Conservation (phyloP, 352 stramenopile genomes). For the Globisporangium apiculatum region DNA sequence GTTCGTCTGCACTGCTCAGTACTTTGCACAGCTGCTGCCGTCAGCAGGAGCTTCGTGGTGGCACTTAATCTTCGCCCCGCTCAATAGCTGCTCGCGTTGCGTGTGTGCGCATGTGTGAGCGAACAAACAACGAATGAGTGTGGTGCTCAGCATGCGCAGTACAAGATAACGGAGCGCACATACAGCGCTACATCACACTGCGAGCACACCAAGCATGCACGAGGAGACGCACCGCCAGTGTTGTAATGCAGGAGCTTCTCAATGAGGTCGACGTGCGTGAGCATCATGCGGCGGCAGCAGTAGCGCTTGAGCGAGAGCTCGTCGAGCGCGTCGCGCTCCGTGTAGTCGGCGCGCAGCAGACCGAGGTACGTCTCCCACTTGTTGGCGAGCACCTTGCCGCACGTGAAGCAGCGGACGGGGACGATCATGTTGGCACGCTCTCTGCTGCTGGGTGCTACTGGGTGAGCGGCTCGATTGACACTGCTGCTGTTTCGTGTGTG, state of each 20-base stretch:
- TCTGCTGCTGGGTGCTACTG: background rate
- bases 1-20: background rate
- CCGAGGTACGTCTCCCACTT: conserved; percentile 99
- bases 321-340: conserved; percentile 96
- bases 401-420: conserved; percentile 99
- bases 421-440: conserved; percentile 91
- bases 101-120: background rate
- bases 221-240: conserved; percentile 66
- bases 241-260: conserved; percentile 99
- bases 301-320: conserved; percentile 98
- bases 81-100: conserved; percentile 55
- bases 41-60: background rate
- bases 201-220: background rate
- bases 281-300: conserved; percentile 98
- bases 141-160: background rate
- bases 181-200: background rate
- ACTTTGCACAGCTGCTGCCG: background rate
- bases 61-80: conserved; percentile 57
- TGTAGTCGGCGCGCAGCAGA: conserved; percentile 95
- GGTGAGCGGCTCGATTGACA: background rate
- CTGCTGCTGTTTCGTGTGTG: background rate
- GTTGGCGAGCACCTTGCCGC: conserved; percentile 99
- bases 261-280: conserved; percentile 99
- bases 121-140: background rate
- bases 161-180: background rate